phyloP scores from a whole-genome alignment of 2,329 filamentous ascomycete genomes.

The Dactylellina cionopaga region DNA sequence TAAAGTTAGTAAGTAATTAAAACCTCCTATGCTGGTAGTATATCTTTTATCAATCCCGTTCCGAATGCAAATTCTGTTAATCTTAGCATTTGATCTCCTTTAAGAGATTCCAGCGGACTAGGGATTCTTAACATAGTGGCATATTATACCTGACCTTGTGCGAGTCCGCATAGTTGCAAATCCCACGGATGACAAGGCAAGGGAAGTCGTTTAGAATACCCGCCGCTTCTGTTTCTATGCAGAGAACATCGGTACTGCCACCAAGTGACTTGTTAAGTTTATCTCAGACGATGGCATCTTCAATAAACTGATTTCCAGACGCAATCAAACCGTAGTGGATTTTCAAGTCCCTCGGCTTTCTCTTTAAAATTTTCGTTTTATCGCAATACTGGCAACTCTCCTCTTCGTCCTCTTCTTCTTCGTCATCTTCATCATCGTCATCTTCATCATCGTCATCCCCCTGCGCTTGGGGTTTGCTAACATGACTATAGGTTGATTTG shows the following conservation, averaged over 20 bases:
- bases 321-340: too few species aligned
- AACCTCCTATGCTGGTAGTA: too few species aligned
- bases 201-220: conserved; percentile 3
- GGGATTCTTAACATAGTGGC: too few species aligned
- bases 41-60: too few species aligned
- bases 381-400: not conserved
- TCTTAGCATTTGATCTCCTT: too few species aligned
- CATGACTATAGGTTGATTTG: not conserved
- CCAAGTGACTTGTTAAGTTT: not conserved
- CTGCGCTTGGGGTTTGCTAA: too few species aligned
- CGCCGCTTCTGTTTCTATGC: conserved; percentile 7
- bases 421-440: not conserved
- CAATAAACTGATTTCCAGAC: conserved; percentile 11
- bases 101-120: too few species aligned
- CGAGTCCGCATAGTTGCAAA: conserved; percentile 18
- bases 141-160: too few species aligned
- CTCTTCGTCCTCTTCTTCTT: too few species aligned
- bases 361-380: not conserved
- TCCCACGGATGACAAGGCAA: conserved; percentile 17
- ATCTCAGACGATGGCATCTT: conserved; percentile 1
- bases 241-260: not conserved
- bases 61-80: too few species aligned
- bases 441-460: not conserved
- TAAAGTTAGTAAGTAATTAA: too few species aligned
- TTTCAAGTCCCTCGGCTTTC: conserved; percentile 5